These are phyloP conservation scores for Geotrichum europaeum DNA, from an alignment of 1,139 yeast genomes.

Conservation along the genomic window DNA sequence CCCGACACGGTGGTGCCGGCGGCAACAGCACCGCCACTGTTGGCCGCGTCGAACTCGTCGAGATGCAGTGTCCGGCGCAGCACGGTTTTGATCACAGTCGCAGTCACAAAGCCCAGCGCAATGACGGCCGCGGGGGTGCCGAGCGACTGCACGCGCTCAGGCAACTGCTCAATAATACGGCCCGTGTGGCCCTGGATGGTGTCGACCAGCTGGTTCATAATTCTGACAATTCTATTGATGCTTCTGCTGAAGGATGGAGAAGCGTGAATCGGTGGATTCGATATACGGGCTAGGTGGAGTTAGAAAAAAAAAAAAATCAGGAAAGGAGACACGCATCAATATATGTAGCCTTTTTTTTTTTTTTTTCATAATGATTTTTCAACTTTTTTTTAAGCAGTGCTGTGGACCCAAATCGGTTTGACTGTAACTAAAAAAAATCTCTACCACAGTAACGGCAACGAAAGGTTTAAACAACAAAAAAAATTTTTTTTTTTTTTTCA, in stretches of 20 bases:
- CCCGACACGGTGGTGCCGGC: neutral
- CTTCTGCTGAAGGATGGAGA: too few relatives aligned
- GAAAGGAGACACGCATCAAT: neutral
- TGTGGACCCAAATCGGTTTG: too few relatives aligned
- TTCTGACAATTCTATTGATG: neutral
- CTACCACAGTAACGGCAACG: too few relatives aligned
- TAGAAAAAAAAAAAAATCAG: neutral
- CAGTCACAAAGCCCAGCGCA: slow-evolving; percentile 7
- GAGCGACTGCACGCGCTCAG: neutral
- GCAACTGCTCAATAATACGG: neutral
- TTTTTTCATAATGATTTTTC: too few relatives aligned
- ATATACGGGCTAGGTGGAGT: neutral
- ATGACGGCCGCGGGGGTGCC: slow-evolving; percentile 4
- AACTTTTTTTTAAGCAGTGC: too few relatives aligned
- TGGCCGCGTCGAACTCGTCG: neutral
- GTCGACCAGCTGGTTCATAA: neutral
- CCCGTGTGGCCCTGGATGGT: neutral
- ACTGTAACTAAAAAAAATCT: too few relatives aligned
- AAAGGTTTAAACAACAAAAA: too few relatives aligned
- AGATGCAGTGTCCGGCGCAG: neutral
- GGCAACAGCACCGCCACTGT: neutral
- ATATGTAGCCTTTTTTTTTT: too few relatives aligned
- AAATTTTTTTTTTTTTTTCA: neutral
- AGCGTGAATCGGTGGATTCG: neutral
- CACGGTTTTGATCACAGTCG: neutral